Evolutionary conservation across 139 green algal species (phyloP).

Genomic region (Chlamydomonas sphaeroides): DNA sequence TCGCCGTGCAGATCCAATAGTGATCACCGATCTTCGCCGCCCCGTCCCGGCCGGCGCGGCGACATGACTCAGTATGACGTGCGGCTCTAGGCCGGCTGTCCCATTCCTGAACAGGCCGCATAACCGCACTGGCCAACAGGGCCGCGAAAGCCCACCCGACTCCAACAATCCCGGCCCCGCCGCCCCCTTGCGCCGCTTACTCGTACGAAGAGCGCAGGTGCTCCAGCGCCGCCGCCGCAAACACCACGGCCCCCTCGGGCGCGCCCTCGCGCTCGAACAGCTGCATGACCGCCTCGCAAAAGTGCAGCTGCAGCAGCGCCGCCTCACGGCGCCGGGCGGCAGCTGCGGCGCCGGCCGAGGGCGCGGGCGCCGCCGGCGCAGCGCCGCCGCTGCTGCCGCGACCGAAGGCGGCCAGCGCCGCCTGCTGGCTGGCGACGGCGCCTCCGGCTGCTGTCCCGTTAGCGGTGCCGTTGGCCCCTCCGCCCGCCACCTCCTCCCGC

Average conservation of each 20-base stretch:
- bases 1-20: too few relatives aligned
- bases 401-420: background rate
- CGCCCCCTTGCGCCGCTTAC: background rate
- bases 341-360: background rate
- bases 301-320: constrained; percentile 48
- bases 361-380: background rate
- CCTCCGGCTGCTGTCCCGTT: too few relatives aligned
- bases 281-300: constrained; percentile 57
- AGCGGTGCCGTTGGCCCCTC: too few relatives aligned
- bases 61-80: too few relatives aligned
- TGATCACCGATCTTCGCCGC: too few relatives aligned
- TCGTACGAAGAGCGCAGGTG: constrained; percentile 28
- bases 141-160: too few relatives aligned
- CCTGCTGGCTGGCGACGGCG: background rate
- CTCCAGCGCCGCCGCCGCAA: constrained; percentile 43
- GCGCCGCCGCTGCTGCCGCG: background rate
- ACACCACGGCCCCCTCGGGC: constrained; percentile 53
- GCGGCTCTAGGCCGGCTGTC: too few relatives aligned
- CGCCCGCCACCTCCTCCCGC: constrained; percentile 17
- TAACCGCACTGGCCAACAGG: background rate
- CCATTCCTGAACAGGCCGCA: too few relatives aligned
- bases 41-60: too few relatives aligned
- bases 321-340: constrained; percentile 9
- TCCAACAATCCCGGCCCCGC: too few relatives aligned
- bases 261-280: constrained; percentile 60